Evolutionary conservation across 805 yeast species (phyloP).

Genomic region (Cyberlindnera xylosilytica): DNA sequence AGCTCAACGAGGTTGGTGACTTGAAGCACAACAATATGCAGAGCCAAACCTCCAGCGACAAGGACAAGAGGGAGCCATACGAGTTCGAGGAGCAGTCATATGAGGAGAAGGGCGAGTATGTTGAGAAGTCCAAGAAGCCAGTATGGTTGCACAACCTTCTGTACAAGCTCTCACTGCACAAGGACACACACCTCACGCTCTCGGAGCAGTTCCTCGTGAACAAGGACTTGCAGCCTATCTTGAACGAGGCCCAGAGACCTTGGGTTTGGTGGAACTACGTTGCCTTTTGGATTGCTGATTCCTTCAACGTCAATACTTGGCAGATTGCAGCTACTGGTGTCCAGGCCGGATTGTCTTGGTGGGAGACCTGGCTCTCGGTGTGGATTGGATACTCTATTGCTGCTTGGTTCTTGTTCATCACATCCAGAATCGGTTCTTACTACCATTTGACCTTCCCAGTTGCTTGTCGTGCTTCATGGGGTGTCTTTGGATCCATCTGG

Average conservation of each 20-base stretch:
- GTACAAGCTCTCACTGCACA: slow-evolving; percentile 20
- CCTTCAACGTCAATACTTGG: slow-evolving; percentile 89
- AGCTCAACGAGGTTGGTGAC: background rate
- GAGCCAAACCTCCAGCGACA: slow-evolving; percentile 1
- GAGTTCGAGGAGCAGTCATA: slow-evolving; percentile 10
- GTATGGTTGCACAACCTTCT: slow-evolving; percentile 11
- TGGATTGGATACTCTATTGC: slow-evolving; percentile 80
- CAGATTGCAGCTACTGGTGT: slow-evolving; percentile 89
- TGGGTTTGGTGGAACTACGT: slow-evolving; percentile 86
- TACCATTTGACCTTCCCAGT: slow-evolving; percentile 89
- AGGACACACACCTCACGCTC: slow-evolving; percentile 39
- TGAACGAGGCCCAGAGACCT: slow-evolving; percentile 60
- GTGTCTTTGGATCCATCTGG: slow-evolving; percentile 87
- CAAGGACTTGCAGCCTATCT: slow-evolving; percentile 73
- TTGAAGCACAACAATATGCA: background rate
- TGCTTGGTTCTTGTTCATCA: slow-evolving; percentile 62
- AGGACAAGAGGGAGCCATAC: slow-evolving; percentile 4
- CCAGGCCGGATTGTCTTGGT: slow-evolving; percentile 76
- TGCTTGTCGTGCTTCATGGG: slow-evolving; percentile 75
- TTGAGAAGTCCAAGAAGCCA: slow-evolving; percentile 3
- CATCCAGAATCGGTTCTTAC: slow-evolving; percentile 75
- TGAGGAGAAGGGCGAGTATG: slow-evolving; percentile 4
- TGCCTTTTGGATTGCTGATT: slow-evolving; percentile 85
- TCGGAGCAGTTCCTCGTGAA: slow-evolving; percentile 69
- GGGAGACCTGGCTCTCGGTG: slow-evolving; percentile 88